Percentiles rank a stretch among this genome's conserved stretches.
Conservation (phyloP, 2,329 filamentous ascomycete species). For the Fusarium tuaranense region DNA sequence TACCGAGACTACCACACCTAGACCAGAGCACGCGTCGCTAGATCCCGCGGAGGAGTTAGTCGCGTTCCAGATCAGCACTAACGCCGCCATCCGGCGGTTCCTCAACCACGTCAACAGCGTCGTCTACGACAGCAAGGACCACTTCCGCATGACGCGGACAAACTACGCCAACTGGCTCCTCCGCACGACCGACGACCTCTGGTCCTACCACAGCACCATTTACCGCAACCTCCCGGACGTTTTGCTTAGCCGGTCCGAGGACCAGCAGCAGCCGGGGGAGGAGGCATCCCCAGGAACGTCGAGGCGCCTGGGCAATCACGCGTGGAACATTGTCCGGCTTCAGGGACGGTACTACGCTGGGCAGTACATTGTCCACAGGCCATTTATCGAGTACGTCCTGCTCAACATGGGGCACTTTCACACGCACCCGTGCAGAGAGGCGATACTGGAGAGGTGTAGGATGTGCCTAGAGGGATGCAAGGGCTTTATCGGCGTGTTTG, state of each 20-base stretch:
- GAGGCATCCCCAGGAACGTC: slow-evolving; percentile 1
- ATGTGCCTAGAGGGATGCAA: slow-evolving; percentile 40
- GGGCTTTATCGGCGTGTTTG: slow-evolving; percentile 46
- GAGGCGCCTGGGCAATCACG: slow-evolving; percentile 36
- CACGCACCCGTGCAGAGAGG: slow-evolving; percentile 36
- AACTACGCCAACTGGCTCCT: slow-evolving; percentile 45
- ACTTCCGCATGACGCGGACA: slow-evolving; percentile 28
- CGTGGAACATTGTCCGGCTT: slow-evolving; percentile 46
- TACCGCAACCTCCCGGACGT: slow-evolving; percentile 45
- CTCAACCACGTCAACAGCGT: slow-evolving; percentile 47
- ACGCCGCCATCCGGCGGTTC: slow-evolving; percentile 46
- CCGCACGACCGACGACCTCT: slow-evolving; percentile 39
- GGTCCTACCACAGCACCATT: slow-evolving; percentile 43
- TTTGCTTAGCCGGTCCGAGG: slow-evolving; percentile 18
- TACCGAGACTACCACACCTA: background rate
- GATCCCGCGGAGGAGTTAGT: slow-evolving; percentile 40
- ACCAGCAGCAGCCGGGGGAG: background rate
- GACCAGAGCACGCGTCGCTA: background rate
- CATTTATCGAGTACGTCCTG: slow-evolving; percentile 45
- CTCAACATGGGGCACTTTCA: slow-evolving; percentile 42
- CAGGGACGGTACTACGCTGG: slow-evolving; percentile 46
- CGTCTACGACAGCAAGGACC: slow-evolving; percentile 45
- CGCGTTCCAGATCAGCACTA: slow-evolving; percentile 48
- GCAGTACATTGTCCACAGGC: slow-evolving; percentile 47
- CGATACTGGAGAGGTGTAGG: slow-evolving; percentile 36